Conservation (phyloP, 2,329 filamentous ascomycete species). For the Botrytis fragariae region DNA sequence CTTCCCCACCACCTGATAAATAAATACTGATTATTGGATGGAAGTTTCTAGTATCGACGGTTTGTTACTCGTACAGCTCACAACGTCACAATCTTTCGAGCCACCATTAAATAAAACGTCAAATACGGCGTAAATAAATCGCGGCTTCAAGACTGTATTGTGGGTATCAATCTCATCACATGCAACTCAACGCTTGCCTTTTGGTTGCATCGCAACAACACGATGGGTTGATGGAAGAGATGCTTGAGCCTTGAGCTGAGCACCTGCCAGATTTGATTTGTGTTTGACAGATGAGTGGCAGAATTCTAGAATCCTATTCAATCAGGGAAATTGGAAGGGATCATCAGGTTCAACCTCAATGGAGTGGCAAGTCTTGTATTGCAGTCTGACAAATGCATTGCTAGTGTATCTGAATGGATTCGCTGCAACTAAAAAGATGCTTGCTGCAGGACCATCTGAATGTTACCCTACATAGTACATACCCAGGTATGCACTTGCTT, state of each 20-base stretch:
- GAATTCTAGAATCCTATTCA: background rate
- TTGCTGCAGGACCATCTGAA: background rate
- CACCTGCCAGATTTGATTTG: conserved; percentile 3
- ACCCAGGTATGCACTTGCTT: background rate
- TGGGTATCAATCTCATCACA: conserved; percentile 1
- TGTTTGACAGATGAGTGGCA: background rate
- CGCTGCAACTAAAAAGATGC: background rate
- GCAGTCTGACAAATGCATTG: background rate
- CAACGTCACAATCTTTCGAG: background rate
- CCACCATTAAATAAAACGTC: background rate
- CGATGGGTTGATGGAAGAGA: background rate
- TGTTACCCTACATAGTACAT: background rate
- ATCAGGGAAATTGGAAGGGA: background rate
- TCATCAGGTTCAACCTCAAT: conserved; percentile 4
- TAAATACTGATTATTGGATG: background rate
- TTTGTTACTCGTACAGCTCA: background rate
- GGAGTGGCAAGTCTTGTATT: background rate
- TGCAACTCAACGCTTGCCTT: background rate
- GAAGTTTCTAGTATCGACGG: background rate
- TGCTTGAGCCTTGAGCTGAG: background rate
- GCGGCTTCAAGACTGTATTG: background rate
- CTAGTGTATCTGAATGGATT: background rate
- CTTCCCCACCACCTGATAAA: background rate
- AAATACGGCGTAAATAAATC: background rate
- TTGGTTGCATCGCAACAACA: background rate